These are phyloP conservation scores for Botrytis pseudocinerea DNA, from an alignment of 2,329 filamentous ascomycete species.

Conservation along the genomic window DNA sequence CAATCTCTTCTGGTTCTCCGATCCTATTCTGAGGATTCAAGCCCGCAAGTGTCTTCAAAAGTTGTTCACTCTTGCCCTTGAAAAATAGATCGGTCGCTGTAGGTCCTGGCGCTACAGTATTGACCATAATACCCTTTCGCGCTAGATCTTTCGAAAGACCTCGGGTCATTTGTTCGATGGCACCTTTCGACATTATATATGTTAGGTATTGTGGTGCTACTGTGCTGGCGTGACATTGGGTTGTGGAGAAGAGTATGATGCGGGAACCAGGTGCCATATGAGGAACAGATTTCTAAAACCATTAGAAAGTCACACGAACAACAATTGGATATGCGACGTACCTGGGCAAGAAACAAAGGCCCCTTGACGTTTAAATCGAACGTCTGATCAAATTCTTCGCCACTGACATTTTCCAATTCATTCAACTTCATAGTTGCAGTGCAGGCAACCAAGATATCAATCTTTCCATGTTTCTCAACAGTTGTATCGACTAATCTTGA, in stretches of 20 bases:
- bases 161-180: conserved; percentile 55
- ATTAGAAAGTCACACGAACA: not conserved
- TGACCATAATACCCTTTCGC: conserved; percentile 50
- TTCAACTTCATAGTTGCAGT: conserved; percentile 54
- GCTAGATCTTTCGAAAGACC: conserved; percentile 53
- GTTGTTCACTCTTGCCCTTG: conserved; percentile 44
- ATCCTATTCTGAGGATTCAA: conserved; percentile 48
- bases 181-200: conserved; percentile 53
- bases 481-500: conserved; percentile 51
- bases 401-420: conserved; percentile 51
- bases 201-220: conserved; percentile 48
- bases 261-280: conserved; percentile 52
- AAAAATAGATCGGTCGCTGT: conserved; percentile 54
- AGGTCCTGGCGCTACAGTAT: conserved; percentile 53
- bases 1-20: conserved; percentile 51
- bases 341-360: conserved; percentile 53
- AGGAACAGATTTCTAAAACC: conserved; percentile 49
- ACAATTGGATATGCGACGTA: conserved; percentile 28
- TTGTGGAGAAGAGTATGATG: conserved; percentile 56
- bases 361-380: conserved; percentile 60
- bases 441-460: conserved; percentile 61
- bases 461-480: conserved; percentile 52
- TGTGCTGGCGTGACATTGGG: conserved; percentile 42
- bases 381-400: conserved; percentile 51
- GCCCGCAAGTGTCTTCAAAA: conserved; percentile 45